Percentiles rank a stretch among this genome's conserved stretches.
These are phyloP conservation scores for Pichia rugopelliculosa DNA, from an alignment of 805 yeast species.

Conservation along the genomic window DNA sequence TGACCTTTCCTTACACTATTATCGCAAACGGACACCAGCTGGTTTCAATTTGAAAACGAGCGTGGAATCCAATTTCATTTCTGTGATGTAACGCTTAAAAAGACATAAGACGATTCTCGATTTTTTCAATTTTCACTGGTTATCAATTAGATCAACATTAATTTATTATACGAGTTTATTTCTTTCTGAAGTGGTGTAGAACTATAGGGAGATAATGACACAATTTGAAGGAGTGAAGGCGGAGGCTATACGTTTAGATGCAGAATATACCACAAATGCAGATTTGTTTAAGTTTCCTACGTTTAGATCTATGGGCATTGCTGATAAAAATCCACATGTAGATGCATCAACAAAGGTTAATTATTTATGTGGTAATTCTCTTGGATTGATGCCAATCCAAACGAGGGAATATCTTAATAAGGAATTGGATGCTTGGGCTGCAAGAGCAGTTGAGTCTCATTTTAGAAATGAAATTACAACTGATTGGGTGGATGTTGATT, in stretches of 20 bases:
- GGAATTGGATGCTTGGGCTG: constrained; percentile 79
- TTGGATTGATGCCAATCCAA: constrained; percentile 76
- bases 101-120: too few species aligned
- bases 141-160: background rate
- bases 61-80: too few species aligned
- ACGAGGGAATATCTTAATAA: constrained; percentile 49
- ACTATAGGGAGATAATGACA: background rate
- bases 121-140: too few species aligned
- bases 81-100: too few species aligned
- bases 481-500: constrained; percentile 79
- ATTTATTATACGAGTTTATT: background rate
- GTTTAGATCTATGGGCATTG: constrained; percentile 48
- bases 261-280: constrained; percentile 30
- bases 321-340: constrained; percentile 17
- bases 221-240: background rate
- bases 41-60: too few species aligned
- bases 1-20: too few species aligned
- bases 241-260: constrained; percentile 33
- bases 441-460: constrained; percentile 78
- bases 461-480: constrained; percentile 48
- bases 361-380: constrained; percentile 89
- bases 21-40: too few species aligned
- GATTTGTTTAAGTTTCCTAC: constrained; percentile 63
- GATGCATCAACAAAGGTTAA: constrained; percentile 26
- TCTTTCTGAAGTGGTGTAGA: background rate